These are phyloP conservation scores for Phytophthora ramorum DNA, from an alignment of 352 stramenopile genomes.

Conservation along the genomic window DNA sequence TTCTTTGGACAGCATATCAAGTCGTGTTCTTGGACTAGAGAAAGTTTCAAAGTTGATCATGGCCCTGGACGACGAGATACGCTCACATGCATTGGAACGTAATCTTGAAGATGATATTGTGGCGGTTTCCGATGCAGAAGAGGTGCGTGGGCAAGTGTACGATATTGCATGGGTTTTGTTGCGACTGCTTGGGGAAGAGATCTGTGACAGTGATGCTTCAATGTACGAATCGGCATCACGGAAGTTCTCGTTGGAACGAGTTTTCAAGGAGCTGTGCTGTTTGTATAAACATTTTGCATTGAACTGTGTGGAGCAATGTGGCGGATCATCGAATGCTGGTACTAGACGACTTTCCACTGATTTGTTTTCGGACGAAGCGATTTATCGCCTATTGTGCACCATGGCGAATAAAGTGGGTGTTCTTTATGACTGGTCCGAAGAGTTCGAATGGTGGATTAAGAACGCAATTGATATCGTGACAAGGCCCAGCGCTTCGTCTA, in stretches of 20 bases:
- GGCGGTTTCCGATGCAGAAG: neutral
- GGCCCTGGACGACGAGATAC: constrained; percentile 5
- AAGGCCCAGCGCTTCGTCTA: constrained; percentile 4
- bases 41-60: constrained; percentile 27
- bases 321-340: neutral
- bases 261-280: constrained; percentile 22
- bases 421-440: constrained; percentile 25
- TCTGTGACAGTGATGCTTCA: constrained; percentile 5
- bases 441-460: constrained; percentile 37
- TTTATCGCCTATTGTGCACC: constrained; percentile 32
- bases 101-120: neutral
- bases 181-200: constrained; percentile 34
- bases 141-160: constrained; percentile 27
- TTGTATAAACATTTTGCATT: constrained; percentile 33
- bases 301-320: constrained; percentile 8
- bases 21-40: constrained; percentile 22
- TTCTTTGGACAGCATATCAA: constrained; percentile 23
- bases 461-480: constrained; percentile 24
- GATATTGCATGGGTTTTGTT: constrained; percentile 35
- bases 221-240: neutral
- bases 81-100: neutral
- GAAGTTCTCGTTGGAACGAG: constrained; percentile 11
- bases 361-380: constrained; percentile 15
- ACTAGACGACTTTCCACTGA: neutral
- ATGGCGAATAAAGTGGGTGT: constrained; percentile 17